Percentiles rank a stretch among this genome's conserved stretches.
Conservation (phyloP, 805 yeast genomes). For the Hanseniaspora thailandica region DNA sequence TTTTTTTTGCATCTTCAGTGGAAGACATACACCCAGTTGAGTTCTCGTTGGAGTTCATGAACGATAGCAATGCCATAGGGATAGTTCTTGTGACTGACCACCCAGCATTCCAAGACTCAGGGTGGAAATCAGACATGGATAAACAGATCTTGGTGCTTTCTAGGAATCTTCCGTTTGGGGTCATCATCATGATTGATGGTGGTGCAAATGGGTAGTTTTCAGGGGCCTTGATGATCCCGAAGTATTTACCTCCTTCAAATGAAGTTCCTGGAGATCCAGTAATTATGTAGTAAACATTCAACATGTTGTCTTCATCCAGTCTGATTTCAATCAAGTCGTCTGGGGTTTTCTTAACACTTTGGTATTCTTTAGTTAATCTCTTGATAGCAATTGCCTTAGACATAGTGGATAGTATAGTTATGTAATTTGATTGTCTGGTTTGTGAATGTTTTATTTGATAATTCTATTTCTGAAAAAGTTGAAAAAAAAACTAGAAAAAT, state of each 20-base stretch:
- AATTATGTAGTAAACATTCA: conserved; percentile 88
- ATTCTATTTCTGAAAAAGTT: neutral
- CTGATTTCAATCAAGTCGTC: conserved; percentile 76
- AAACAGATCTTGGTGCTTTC: conserved; percentile 73
- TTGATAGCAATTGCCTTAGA: conserved; percentile 37
- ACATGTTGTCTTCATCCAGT: conserved; percentile 75
- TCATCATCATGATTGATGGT: conserved; percentile 76
- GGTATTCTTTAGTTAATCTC: conserved; percentile 67
- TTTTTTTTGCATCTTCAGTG: conserved; percentile 43
- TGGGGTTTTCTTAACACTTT: conserved; percentile 61
- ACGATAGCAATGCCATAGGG: conserved; percentile 72
- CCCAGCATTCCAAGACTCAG: conserved; percentile 91
- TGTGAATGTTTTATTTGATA: neutral
- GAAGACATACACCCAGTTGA: conserved; percentile 76
- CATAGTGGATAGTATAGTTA: conserved; percentile 24
- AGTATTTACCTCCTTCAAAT: conserved; percentile 76
- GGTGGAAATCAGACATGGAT: conserved; percentile 90
- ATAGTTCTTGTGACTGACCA: conserved; percentile 82
- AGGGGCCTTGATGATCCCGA: conserved; percentile 76
- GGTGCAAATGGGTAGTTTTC: conserved; percentile 84
- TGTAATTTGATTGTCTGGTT: neutral
- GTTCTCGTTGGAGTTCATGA: conserved; percentile 78
- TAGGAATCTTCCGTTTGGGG: conserved; percentile 82
- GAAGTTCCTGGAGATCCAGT: conserved; percentile 89
- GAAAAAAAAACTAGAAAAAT: no score